Evolutionary conservation across 2,329 filamentous ascomycete genomes (phyloP), one percentile per base, ranked within the genome.

Genomic region (Taxawa tesnikishii): DNA sequence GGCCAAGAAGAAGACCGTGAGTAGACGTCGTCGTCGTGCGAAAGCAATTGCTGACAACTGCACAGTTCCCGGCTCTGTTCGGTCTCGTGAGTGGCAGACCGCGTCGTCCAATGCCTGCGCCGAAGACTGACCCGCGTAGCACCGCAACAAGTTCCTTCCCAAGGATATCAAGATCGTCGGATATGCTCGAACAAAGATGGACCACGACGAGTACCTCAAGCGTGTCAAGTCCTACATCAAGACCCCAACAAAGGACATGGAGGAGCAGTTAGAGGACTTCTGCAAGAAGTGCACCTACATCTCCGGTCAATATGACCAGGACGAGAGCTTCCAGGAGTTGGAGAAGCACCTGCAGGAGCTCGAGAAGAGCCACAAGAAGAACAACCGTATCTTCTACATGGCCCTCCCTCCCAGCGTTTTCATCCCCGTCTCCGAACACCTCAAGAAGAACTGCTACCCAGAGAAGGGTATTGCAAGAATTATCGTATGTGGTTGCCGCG

Each of bases 161-260:
- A 93, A 93, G 64, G 85, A 92, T 61, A 85, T 94, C 63, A 83
- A 78, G 62, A 94, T 98, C 56, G 77, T 98, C 51, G 90, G 90
- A 68, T 98, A 98, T 83, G 90, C 90, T 50, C 79, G 90, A 57
- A 98, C 90, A 49, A 94, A 94, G 71, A 98, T 98, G 90, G 87
- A 96, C 65, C 85, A 88, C 53, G 78, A 84, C 43, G 90, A 98
- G 61, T 96, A 83, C 67, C 72, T 96, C 55, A 83, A 79, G 64
- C 76, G 90, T 47, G 85, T 98, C 62, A 88, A 82, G 65, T 94
- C 85, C 39, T 92, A 94, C 67, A 98, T 98, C 68, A 96, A 98
- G 74, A 90, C 87, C 11, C 90, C 90, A 11, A 94, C 88, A 47
- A 93, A 94, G 68, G 90, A 96, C 49, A 78, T 92, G 47, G 87